Evolutionary conservation across 805 yeast genomes (phyloP).

Genomic region (Blastobotrys mokoenaii): DNA sequence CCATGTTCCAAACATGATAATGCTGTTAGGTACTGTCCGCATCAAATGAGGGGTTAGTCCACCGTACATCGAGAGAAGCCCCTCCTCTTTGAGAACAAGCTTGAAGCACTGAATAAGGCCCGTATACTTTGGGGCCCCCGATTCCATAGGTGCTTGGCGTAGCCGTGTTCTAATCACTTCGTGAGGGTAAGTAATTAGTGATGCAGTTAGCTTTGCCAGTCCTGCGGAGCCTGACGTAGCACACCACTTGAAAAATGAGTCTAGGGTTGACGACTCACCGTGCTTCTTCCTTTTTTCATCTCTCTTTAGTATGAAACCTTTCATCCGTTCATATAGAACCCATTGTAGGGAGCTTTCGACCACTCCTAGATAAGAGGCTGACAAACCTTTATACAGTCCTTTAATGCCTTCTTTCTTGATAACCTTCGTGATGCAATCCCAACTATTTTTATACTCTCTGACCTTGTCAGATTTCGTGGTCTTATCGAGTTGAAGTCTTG

Average conservation of each 20-base stretch:
- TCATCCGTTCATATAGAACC: constrained; percentile 96
- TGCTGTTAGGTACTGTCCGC: constrained; percentile 95
- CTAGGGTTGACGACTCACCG: constrained; percentile 36
- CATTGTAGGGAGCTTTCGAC: constrained; percentile 90
- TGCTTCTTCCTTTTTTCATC: constrained; percentile 33
- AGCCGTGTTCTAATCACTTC: constrained; percentile 94
- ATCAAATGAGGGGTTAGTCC: constrained; percentile 95
- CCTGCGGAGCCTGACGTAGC: constrained; percentile 98
- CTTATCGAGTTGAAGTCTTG: constrained; percentile 86
- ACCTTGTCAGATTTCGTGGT: constrained; percentile 31
- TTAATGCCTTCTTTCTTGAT: constrained; percentile 65
- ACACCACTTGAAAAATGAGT: constrained; percentile 76
- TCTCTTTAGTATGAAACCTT: constrained; percentile 49
- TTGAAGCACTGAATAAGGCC: constrained; percentile 84
- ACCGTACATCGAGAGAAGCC: constrained; percentile 87
- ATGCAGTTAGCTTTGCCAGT: constrained; percentile 87
- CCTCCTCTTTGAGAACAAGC: constrained; percentile 84
- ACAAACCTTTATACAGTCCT: constrained; percentile 82
- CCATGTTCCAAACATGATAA: constrained; percentile 99
- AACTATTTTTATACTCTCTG: constrained; percentile 68
- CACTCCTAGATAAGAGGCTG: constrained; percentile 92
- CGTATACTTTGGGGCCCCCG: constrained; percentile 78
- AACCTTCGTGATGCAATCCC: constrained; percentile 72
- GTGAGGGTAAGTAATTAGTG: constrained; percentile 90
- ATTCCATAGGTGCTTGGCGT: constrained; percentile 83